Evolutionary conservation across 352 stramenopile species (phyloP).

Genomic region (Globisporangium ultimum): DNA sequence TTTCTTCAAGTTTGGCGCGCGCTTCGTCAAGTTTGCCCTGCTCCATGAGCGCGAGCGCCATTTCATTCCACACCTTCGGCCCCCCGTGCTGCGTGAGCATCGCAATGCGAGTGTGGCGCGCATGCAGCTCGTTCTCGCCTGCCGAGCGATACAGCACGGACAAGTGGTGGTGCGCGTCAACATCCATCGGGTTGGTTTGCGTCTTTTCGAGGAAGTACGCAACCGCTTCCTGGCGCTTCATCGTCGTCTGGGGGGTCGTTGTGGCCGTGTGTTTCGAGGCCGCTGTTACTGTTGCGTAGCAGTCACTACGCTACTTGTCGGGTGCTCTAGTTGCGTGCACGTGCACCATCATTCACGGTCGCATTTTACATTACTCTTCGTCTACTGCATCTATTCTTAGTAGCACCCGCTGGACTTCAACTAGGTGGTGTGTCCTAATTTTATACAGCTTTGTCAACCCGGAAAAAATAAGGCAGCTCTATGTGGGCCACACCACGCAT

Average conservation of each 20-base stretch:
- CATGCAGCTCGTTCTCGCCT: slow-evolving; percentile 37
- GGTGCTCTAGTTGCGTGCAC: too few relatives aligned
- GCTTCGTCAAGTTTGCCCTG: slow-evolving; percentile 38
- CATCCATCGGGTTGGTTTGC: slow-evolving; percentile 51
- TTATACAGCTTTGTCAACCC: too few relatives aligned
- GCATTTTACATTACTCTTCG: too few relatives aligned
- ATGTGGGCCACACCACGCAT: too few relatives aligned
- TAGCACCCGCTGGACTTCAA: too few relatives aligned
- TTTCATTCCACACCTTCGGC: slow-evolving; percentile 58
- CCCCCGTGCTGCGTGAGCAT: slow-evolving; percentile 51
- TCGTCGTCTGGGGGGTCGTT: neutral
- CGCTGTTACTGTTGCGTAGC: too few relatives aligned
- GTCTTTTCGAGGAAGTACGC: slow-evolving; percentile 60
- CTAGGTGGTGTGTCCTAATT: too few relatives aligned
- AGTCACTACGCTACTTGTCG: too few relatives aligned
- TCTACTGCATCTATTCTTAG: too few relatives aligned
- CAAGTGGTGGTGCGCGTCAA: slow-evolving; percentile 50
- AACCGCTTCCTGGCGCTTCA: slow-evolving; percentile 56
- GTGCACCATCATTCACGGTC: too few relatives aligned
- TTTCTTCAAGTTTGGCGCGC: slow-evolving; percentile 33
- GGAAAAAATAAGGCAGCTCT: too few relatives aligned
- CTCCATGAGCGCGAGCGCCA: slow-evolving; percentile 48
- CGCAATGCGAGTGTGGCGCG: slow-evolving; percentile 51
- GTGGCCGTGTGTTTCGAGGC: too few relatives aligned
- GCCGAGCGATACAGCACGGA: slow-evolving; percentile 50